Conservation (phyloP, 129 eudicot species). For the Helianthus tuberosus region DNA sequence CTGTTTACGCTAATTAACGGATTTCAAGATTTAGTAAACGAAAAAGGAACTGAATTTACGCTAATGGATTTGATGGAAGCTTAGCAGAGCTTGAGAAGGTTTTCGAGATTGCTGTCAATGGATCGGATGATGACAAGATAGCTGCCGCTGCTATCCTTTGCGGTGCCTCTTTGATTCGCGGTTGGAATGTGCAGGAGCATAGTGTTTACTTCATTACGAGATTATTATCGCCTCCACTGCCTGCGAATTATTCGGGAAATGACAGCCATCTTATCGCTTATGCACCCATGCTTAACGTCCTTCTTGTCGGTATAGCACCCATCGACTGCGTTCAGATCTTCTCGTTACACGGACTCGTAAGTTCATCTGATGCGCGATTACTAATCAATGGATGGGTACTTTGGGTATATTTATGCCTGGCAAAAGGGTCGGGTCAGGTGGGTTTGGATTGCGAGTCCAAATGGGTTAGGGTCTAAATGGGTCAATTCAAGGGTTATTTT, state of each 20-base stretch:
- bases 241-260: constrained; percentile 60
- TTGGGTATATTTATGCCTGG: not conserved
- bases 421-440: too few species aligned
- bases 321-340: constrained; percentile 92
- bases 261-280: constrained; percentile 81
- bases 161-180: constrained; percentile 82
- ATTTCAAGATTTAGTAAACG: constrained; percentile 43
- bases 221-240: constrained; percentile 79
- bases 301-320: constrained; percentile 85
- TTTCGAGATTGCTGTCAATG: constrained; percentile 82
- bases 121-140: constrained; percentile 88
- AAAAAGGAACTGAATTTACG: constrained; percentile 83
- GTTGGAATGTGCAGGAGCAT: constrained; percentile 98
- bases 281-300: constrained; percentile 89
- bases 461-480: too few species aligned
- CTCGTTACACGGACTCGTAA: constrained; percentile 93
- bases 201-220: constrained; percentile 78
- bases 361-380: constrained; percentile 26
- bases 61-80: constrained; percentile 94
- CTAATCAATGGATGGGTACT: not conserved
- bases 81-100: constrained; percentile 95
- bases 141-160: constrained; percentile 90
- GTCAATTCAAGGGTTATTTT: too few species aligned
- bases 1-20: constrained; percentile 7
- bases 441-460: too few species aligned